Evolutionary conservation across 1,284 basidiomycete genomes (phyloP), one percentile per base, ranked within the genome.

Genomic region (Fomitopsis betulina): DNA sequence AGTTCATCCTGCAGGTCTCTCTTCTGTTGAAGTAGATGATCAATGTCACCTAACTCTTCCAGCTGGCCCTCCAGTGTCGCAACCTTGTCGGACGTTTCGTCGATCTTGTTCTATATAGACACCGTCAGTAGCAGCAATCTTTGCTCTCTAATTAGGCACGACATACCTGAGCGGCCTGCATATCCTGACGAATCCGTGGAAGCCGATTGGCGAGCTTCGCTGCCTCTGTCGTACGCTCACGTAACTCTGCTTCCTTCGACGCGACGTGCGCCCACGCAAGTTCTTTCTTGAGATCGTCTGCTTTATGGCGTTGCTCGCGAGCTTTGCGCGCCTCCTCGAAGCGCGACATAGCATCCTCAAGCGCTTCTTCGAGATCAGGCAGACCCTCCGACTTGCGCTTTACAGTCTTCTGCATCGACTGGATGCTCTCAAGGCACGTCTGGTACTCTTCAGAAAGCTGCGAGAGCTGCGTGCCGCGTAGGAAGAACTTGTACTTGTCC

Each of bases 401-500:
- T 35, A 93, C 78, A 23, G 89, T 73, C 62, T 83, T 85, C 59
- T 75, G 74, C 1, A 87, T 90, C 63, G 83, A 82, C 19, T 78
- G 79, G 64, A 93, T 86, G 67, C 93, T 91, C 58, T 85, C 77
- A 30, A 88, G 74, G 65, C 92, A 91, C 2, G 82, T 78, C 40
- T 90, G 84, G 70, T 99, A 99, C 70, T 96, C 91, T 30, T 93
- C 86, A 5, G 85, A 86, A 23, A 99, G 85, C 67, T 96, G 91
- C 37, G 86, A 85, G 27, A 99, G 85, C 65, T 95, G 93, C 0
- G 96, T 99, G 9, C 97, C 97, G 33, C 87, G 85, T 45, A 98
- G 81, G 82, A 98, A 99, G 72, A 98, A 95, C 92, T 89, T 85
- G 75, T 99, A 99, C 71, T 98, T 95, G 72, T 96, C 92, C n/a